These are phyloP conservation scores for Stemphylium lycopersici DNA, from an alignment of 2,329 filamentous ascomycete species.

Conservation along the genomic window DNA sequence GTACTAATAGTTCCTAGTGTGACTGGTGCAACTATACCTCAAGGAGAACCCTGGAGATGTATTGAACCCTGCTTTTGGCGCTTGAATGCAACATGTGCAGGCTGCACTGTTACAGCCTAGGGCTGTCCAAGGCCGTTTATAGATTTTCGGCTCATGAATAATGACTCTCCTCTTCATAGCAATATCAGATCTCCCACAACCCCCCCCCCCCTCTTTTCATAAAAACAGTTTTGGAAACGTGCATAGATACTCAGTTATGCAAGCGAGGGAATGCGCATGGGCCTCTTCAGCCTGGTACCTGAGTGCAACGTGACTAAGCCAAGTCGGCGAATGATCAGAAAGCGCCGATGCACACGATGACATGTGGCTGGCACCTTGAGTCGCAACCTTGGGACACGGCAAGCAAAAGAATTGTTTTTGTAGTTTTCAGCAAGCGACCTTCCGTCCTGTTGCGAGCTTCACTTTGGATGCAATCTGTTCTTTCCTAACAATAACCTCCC, in stretches of 20 bases:
- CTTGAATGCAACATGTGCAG: not conserved
- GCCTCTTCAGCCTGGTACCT: too few relatives aligned
- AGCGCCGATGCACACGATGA: slow-evolving; percentile 42
- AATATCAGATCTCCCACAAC: slow-evolving; percentile 26
- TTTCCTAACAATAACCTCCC: slow-evolving; percentile 11
- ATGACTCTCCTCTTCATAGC: slow-evolving; percentile 17
- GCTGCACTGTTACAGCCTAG: not conserved
- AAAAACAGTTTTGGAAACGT: not conserved
- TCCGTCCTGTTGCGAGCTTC: not conserved
- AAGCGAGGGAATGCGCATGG: not conserved
- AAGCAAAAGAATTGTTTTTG: slow-evolving; percentile 15
- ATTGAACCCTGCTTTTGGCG: slow-evolving; percentile 20
- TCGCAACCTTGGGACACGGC: slow-evolving; percentile 12
- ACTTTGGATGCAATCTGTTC: slow-evolving; percentile 15
- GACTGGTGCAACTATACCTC: slow-evolving; percentile 50
- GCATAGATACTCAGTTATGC: not conserved
- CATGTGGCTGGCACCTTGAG: slow-evolving; percentile 37
- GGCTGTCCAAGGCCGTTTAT: not conserved
- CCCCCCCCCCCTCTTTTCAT: slow-evolving; percentile 23
- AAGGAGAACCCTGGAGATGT: slow-evolving; percentile 44
- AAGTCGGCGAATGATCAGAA: slow-evolving; percentile 29
- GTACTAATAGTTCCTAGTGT: slow-evolving; percentile 35
- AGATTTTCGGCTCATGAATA: slow-evolving; percentile 3
- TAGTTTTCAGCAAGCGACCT: not conserved
- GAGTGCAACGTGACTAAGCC: slow-evolving; percentile 10